A percentile compares a stretch with the other conserved stretches of the same genome.
Conservation (phyloP, 768 basidiomycete genomes). For the Sarcodon sp. region DNA sequence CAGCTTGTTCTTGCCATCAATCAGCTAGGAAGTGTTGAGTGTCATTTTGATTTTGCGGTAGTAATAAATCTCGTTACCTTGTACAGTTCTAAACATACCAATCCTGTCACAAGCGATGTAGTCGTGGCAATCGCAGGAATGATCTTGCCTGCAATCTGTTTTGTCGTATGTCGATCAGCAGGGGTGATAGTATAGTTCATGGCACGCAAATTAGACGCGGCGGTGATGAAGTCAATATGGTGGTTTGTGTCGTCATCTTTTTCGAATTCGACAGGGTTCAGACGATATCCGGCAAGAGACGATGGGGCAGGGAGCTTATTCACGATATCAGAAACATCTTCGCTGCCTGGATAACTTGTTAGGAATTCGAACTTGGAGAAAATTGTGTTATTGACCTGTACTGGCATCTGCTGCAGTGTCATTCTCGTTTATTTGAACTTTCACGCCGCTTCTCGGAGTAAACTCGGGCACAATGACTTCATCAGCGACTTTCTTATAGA, state of each 20-base stretch:
- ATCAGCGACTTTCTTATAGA: constrained; percentile 80
- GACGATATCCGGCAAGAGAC: constrained; percentile 89
- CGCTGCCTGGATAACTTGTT: constrained; percentile 13
- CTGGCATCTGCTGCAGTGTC: constrained; percentile 65
- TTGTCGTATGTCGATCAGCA: constrained; percentile 87
- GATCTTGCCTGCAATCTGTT: constrained; percentile 98
- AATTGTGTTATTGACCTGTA: constrained; percentile 11
- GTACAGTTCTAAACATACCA: constrained; percentile 94
- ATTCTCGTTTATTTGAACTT: constrained; percentile 86
- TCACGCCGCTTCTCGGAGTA: constrained; percentile 83
- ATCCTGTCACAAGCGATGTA: constrained; percentile 87
- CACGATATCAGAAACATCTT: constrained; percentile 41
- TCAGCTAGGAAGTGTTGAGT: constrained; percentile 42
- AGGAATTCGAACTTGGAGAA: neutral
- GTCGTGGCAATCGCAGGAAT: constrained; percentile 99
- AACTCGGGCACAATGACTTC: constrained; percentile 84
- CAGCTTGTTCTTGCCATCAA: constrained; percentile 87
- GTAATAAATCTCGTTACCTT: constrained; percentile 45
- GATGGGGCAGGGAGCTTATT: constrained; percentile 79
- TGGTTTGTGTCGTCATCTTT: constrained; percentile 98
- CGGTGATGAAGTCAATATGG: constrained; percentile 98
- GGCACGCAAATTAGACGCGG: constrained; percentile 92
- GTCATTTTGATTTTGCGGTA: neutral
- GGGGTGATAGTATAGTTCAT: constrained; percentile 84
- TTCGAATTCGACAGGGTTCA: constrained; percentile 94